phyloP scores from a whole-genome alignment of 345 rosid genomes.

The Odontarrhena argentea region DNA sequence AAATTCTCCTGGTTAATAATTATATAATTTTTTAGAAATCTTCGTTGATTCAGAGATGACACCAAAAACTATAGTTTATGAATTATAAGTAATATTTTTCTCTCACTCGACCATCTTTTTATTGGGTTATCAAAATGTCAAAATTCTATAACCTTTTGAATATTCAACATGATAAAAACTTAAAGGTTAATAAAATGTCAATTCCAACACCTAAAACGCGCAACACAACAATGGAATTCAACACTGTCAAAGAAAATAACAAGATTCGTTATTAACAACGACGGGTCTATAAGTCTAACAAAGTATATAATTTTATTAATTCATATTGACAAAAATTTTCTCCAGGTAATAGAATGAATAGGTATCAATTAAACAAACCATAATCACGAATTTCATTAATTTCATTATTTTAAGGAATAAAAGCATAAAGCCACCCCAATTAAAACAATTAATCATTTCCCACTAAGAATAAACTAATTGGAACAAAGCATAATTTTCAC shows the following conservation, averaged over 20 bases:
- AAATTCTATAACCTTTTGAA: background rate
- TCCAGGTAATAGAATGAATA: background rate
- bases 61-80: too few species aligned
- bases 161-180: conserved; percentile 9
- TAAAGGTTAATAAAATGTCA: background rate
- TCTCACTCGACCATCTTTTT: background rate
- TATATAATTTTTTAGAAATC: too few species aligned
- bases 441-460: background rate
- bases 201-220: conserved; percentile 2
- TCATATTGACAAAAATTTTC: background rate
- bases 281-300: background rate
- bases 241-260: background rate
- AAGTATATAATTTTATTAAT: conserved; percentile 8
- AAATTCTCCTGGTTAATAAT: too few species aligned
- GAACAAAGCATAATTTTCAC: conserved; percentile 31
- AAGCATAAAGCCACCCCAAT: background rate
- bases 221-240: conserved; percentile 29
- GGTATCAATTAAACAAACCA: background rate
- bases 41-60: too few species aligned
- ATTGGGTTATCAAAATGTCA: background rate
- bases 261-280: conserved; percentile 27
- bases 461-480: background rate
- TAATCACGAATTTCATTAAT: background rate
- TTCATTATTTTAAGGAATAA: background rate
- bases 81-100: too few species aligned